Conservation (phyloP, 306 rosid genomes). For the Luffa acutangula region DNA sequence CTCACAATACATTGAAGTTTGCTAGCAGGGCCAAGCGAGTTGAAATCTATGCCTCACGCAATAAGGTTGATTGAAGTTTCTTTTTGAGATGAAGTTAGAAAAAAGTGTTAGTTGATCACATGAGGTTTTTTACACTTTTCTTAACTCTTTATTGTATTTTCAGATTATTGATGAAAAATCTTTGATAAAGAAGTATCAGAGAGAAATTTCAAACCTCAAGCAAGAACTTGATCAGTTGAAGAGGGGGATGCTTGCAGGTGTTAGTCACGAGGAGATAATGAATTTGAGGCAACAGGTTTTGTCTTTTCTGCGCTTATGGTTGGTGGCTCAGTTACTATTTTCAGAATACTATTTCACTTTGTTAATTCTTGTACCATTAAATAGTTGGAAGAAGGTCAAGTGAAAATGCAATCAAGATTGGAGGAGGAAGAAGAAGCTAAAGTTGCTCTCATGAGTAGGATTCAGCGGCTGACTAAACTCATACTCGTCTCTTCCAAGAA, state of each 20-base stretch:
- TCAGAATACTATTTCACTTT: neutral
- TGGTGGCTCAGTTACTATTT: neutral
- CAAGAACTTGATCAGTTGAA: conserved; percentile 89
- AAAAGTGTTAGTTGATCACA: neutral
- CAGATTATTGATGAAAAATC: conserved; percentile 99
- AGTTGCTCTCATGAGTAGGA: conserved; percentile 99
- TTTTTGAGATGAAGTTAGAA: neutral
- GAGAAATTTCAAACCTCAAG: conserved; percentile 87
- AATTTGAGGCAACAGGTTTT: conserved; percentile 82
- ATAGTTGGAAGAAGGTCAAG: conserved; percentile 98
- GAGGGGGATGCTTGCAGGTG: conserved; percentile 71
- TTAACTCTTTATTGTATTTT: conserved; percentile 14
- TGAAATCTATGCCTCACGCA: conserved; percentile 92
- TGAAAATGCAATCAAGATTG: conserved; percentile 93
- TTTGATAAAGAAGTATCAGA: conserved; percentile 91
- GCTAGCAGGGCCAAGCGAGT: conserved; percentile 99
- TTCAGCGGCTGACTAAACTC: conserved; percentile 95
- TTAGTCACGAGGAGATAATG: conserved; percentile 82
- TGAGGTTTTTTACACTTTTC: neutral
- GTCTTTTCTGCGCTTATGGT: conserved; percentile 11
- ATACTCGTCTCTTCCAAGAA: conserved; percentile 94
- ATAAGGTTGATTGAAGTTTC: conserved; percentile 51
- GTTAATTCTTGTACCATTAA: neutral
- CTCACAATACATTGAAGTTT: conserved; percentile 97
- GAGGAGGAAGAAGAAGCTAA: conserved; percentile 99